Evolutionary conservation across 345 rosid species (phyloP), one percentile per base, ranked within the genome.

Genomic region (Populus pruinosa): DNA sequence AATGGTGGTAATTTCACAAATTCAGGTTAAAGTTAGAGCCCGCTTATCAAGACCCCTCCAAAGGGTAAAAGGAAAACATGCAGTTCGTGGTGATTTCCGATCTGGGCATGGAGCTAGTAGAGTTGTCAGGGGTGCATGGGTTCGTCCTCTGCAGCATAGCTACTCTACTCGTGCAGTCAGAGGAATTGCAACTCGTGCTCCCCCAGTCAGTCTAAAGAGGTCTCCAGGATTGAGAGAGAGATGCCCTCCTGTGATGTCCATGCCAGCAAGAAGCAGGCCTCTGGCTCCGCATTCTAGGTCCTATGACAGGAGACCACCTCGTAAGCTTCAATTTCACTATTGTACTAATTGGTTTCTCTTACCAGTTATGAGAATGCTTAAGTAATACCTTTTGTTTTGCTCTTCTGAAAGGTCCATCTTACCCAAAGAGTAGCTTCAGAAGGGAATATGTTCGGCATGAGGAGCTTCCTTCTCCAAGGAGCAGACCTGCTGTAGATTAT

Each of bases 41-140:
- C 91, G 98, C 76, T 84, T 96, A 80, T 96, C 99, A 29, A 87
- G 98, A 78, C 99, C 99, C 18, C 97, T 87, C 83, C 98, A 96
- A 69, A 89, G 89, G 83, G 95, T 92, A 68, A 91, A 91, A 81
- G 89, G 90, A 72, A 91, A 88, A 75, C 88, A 85, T 80, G 62
- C 70, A 4, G 85, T 87, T 78, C 94, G 88, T 53, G 85, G 90
- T 69, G 90, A 90, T 81, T 82, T 78, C 61, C 89, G 93, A 67
- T 77, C 93, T 77, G 90, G 91, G 73, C 92, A 85, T 41, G 94
- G 87, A 71, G 25, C 83, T 81, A 90, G 88, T 77, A 87, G 90
- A 78, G 85, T 84, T 80, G 83, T 80, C 67, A 89, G 94, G 83
- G 90, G 91, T 77, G 87, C 96, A 53, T 85, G 91, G 90, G 86